A percentile compares a stretch with the other conserved stretches of the same genome.
These are phyloP conservation scores for Diplocarpon mali DNA, from an alignment of 2,329 filamentous ascomycete species.

Conservation along the genomic window DNA sequence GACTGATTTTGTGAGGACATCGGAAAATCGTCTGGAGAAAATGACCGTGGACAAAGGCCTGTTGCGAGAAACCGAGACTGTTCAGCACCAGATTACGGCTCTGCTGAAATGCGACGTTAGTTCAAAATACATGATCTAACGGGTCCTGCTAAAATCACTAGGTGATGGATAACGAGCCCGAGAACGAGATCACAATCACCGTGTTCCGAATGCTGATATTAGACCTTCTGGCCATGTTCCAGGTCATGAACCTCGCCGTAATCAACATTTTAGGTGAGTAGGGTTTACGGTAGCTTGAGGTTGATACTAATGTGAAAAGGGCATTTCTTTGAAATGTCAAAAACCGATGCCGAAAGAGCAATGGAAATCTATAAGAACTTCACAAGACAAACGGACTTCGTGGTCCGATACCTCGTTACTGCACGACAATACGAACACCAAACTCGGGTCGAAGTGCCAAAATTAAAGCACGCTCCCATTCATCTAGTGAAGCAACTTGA, in stretches of 20 bases:
- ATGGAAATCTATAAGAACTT: slow-evolving; percentile 89
- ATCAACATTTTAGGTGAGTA: slow-evolving; percentile 85
- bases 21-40: slow-evolving; percentile 73
- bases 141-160: slow-evolving; percentile 29
- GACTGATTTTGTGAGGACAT: slow-evolving; percentile 78
- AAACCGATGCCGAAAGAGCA: slow-evolving; percentile 81
- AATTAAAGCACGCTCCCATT: slow-evolving; percentile 92
- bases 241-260: slow-evolving; percentile 90
- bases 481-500: slow-evolving; percentile 82
- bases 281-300: slow-evolving; percentile 14
- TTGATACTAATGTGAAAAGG: slow-evolving; percentile 38
- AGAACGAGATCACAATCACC: slow-evolving; percentile 93
- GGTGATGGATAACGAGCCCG: slow-evolving; percentile 78
- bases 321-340: slow-evolving; percentile 97
- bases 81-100: slow-evolving; percentile 78
- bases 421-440: slow-evolving; percentile 87
- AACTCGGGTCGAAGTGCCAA: slow-evolving; percentile 87
- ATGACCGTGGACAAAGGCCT: slow-evolving; percentile 85
- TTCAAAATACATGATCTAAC: slow-evolving; percentile 14
- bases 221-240: slow-evolving; percentile 81
- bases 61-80: slow-evolving; percentile 78
- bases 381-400: slow-evolving; percentile 80
- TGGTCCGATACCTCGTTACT: slow-evolving; percentile 79
- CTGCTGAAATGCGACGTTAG: slow-evolving; percentile 82
- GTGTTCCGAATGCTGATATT: slow-evolving; percentile 86